phyloP scores from a whole-genome alignment of 2,329 filamentous ascomycete genomes.

The Calonectria leucothoes region DNA sequence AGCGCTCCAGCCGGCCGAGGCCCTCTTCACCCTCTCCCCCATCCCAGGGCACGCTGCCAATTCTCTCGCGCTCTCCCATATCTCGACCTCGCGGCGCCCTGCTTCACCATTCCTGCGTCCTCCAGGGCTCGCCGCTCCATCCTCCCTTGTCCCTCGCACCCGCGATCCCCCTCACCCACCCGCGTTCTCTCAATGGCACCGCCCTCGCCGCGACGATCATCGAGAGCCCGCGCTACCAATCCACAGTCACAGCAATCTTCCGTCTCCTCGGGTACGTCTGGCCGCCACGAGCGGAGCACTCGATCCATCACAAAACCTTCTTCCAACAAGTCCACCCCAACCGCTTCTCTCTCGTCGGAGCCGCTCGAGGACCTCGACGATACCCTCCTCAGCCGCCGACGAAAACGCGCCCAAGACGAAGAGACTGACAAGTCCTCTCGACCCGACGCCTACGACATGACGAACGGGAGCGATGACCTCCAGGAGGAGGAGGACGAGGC shows the following conservation, averaged over 20 bases:
- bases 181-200: slow-evolving; percentile 65
- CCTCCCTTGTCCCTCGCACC: slow-evolving; percentile 24
- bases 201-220: slow-evolving; percentile 85
- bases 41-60: slow-evolving; percentile 30
- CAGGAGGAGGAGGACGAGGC: slow-evolving; percentile 89
- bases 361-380: slow-evolving; percentile 76
- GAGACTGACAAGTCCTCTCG: slow-evolving; percentile 61
- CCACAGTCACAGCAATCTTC: slow-evolving; percentile 82
- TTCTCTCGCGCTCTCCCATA: slow-evolving; percentile 28
- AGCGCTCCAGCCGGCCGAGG: slow-evolving; percentile 36
- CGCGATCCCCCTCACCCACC: slow-evolving; percentile 43
- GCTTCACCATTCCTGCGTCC: slow-evolving; percentile 5
- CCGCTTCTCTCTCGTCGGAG: slow-evolving; percentile 78
- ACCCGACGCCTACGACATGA: slow-evolving; percentile 61
- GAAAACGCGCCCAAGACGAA: slow-evolving; percentile 79
- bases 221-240: slow-evolving; percentile 86
- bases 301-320: slow-evolving; percentile 78
- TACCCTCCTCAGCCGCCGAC: slow-evolving; percentile 79
- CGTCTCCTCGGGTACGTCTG: slow-evolving; percentile 82
- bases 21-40: slow-evolving; percentile 25
- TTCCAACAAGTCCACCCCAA: slow-evolving; percentile 82
- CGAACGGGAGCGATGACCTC: slow-evolving; percentile 75
- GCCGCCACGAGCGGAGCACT: slow-evolving; percentile 79
- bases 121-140: slow-evolving; percentile 19
- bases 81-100: slow-evolving; percentile 16